Base-by-base conservation (phyloP, 495 filamentous ascomycete genomes). In the Penicillium silybi region DNA sequence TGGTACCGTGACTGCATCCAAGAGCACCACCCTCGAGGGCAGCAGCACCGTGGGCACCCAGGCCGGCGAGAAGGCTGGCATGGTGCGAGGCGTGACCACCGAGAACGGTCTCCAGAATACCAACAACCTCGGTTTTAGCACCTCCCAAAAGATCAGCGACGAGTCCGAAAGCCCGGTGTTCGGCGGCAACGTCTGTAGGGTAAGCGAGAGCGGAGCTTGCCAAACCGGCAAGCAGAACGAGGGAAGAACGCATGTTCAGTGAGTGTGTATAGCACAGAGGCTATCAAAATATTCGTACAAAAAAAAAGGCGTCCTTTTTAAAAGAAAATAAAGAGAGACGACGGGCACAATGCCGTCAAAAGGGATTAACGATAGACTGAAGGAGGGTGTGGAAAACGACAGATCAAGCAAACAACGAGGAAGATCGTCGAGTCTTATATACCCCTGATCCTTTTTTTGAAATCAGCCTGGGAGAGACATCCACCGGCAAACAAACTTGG, bases 331-430 rank as follows among this genome's bases (percentile, higher is more conserved):
- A 54, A 41, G 35, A 50, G 50, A 60, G 56, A 48, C 32, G 46
- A 52, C 54, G 54, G 61, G 50, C 59, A 39, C 29, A 44, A 46
- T 16, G 48, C 63, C 59, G 59, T 59, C 57, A 42, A 52, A 48
- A 44, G 19, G 44, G n/a, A 61, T 66, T 67, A 73, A 69, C 51
- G 70, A 73, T 59, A 72, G 69, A 74, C 64, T 67, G 66, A 26
- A 48, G 29, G 27, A 18, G 18, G n/a, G 18, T 50, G 53, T 55
- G 56, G 56, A 60, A 54, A 57, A 57, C 29, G 46, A 54, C 42
- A 48, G 48, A 63, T 57, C 42, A 53, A 51, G 23, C 16, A 53
- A 49, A 48, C 18, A 15, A 53, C 34, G 23, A 50, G 47, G 53
- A 64, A 59, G 57, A 57, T 62, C 57, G 41, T 34, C 43, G 27